A percentile compares a stretch with the other conserved stretches of the same genome.
Evolutionary conservation across 1,284 basidiomycete genomes (phyloP).

Genomic region (Stygiomarasmius scandens): DNA sequence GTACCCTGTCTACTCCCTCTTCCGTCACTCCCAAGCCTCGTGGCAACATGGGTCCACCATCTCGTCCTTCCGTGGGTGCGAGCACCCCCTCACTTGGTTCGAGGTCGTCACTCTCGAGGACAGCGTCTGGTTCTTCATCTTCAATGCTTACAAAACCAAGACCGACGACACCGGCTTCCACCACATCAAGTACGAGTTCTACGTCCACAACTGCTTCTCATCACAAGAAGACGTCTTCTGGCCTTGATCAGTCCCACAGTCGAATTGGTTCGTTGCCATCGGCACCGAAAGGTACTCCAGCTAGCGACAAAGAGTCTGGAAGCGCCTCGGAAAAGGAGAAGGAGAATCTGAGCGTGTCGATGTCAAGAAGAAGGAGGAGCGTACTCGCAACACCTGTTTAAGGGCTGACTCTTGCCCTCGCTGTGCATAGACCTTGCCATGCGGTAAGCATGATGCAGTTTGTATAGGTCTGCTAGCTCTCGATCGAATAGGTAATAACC

Average conservation of each 20-base stretch:
- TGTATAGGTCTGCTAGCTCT: background rate
- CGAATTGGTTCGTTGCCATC: conserved; percentile 2
- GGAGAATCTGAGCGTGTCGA: conserved; percentile 9
- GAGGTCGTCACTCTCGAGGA: conserved; percentile 10
- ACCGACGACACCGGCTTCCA: conserved; percentile 1
- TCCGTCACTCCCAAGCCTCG: conserved; percentile 12
- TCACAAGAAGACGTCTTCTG: conserved; percentile 7
- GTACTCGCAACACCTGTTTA: conserved; percentile 15
- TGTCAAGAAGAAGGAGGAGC: conserved; percentile 4
- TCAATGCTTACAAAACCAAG: too few relatives aligned
- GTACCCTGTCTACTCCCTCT: conserved; percentile 1
- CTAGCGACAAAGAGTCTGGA: background rate
- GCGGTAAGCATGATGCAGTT: background rate
- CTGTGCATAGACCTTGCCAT: too few relatives aligned
- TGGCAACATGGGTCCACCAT: conserved; percentile 11
- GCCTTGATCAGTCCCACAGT: background rate
- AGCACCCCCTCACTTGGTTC: conserved; percentile 9
- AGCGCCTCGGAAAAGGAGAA: conserved; percentile 11
- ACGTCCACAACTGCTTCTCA: conserved; percentile 4
- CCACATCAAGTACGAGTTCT: conserved; percentile 5
- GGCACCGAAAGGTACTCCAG: conserved; percentile 4
- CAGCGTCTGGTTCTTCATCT: background rate
- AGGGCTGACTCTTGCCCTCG: background rate
- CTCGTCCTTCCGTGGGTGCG: conserved; percentile 11
- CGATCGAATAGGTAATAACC: background rate